Base-by-base conservation (phyloP, 192 early-diverging fungal species). In the Coemansia guatemalensis region DNA sequence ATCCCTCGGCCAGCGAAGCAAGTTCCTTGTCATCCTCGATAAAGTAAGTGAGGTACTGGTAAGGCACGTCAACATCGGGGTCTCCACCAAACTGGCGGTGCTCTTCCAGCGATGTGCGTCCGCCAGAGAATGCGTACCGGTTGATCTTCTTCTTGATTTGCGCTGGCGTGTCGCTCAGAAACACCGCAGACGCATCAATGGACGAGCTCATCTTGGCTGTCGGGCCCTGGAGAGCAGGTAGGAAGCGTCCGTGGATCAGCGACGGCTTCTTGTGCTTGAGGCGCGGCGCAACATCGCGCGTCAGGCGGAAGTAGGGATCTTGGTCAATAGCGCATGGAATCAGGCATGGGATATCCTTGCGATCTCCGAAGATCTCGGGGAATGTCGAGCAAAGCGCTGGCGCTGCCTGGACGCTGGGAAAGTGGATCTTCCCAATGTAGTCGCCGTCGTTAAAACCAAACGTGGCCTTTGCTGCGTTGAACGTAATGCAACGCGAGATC, bases 111-210 rank as follows among this genome's bases (percentile, higher is more conserved):
- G 91, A 93, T 14, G 85, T 93, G 59, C 85, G 83, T 56, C 96
- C 97, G 27, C 97, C 97, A 14, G 92, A 94, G 75, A 95, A 99
- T 26, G 95, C 95, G 62, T 94, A 88, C 33, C 85, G 82, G 78
- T 97, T 99, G 82, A 98, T 95, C 85, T 99, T 99, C 75, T 96
- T 96, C 81, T 97, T 96, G 86, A 99, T 96, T 74, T 94, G 88
- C 8, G 84, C 87, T 5, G 90, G 84, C 0, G 95, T 93, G 69
- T 99, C 97, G 44, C 82, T 85, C 84, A 99, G 87, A 71, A 94
- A 95, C 67, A 99, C 92, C 60, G 97, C 95, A 6, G 95, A 93
- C 58, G 81, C 84, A 50, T 92, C 89, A 33, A 90, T 74, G 1
- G 95, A 97, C 9, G 97, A 90, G 58, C 89, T 90, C 97, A 99